Conservation (phyloP, 352 stramenopile genomes). For the Globisporangium apiculatum region DNA sequence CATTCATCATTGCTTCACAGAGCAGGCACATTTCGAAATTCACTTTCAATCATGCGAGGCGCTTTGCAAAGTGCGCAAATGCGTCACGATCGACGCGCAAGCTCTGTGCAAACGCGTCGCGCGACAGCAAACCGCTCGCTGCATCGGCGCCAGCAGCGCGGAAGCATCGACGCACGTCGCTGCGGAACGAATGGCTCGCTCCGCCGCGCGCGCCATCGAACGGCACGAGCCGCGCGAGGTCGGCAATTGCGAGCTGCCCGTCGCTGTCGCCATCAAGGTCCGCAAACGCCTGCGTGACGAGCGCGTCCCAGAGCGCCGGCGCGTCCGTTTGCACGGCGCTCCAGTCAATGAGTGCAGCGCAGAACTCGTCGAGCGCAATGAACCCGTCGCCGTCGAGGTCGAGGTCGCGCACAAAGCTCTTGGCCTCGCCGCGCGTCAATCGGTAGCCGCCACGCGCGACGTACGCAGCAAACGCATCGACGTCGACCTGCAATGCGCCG, state of each 20-base stretch:
- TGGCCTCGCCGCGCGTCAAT: slow-evolving; percentile 51
- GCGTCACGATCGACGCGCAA: slow-evolving; percentile 35
- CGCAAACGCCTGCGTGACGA: slow-evolving; percentile 37
- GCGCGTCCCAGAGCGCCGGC: slow-evolving; percentile 21
- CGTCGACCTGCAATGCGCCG: slow-evolving; percentile 34
- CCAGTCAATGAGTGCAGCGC: slow-evolving; percentile 64
- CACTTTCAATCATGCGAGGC: slow-evolving; percentile 10
- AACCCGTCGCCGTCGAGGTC: slow-evolving; percentile 59
- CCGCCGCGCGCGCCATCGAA: slow-evolving; percentile 17
- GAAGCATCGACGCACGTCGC: slow-evolving; percentile 56
- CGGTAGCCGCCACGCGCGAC: slow-evolving; percentile 49
- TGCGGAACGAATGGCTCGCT: slow-evolving; percentile 46
- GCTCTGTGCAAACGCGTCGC: slow-evolving; percentile 39
- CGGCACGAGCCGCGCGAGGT: slow-evolving; percentile 38
- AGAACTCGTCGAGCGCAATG: slow-evolving; percentile 58
- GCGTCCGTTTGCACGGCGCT: slow-evolving; percentile 36
- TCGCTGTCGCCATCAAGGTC: slow-evolving; percentile 45
- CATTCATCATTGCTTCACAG: too few relatives aligned
- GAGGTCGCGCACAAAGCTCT: slow-evolving; percentile 47
- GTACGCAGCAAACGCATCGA: slow-evolving; percentile 48
- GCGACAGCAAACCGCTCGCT: slow-evolving; percentile 28
- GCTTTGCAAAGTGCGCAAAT: slow-evolving; percentile 45
- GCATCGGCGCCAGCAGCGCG: slow-evolving; percentile 30
- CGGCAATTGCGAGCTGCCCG: slow-evolving; percentile 29
- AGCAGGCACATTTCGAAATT: too few relatives aligned